phyloP scores from a whole-genome alignment of 2,329 filamentous ascomycete genomes.

The Arthrobotrys megalospora region DNA sequence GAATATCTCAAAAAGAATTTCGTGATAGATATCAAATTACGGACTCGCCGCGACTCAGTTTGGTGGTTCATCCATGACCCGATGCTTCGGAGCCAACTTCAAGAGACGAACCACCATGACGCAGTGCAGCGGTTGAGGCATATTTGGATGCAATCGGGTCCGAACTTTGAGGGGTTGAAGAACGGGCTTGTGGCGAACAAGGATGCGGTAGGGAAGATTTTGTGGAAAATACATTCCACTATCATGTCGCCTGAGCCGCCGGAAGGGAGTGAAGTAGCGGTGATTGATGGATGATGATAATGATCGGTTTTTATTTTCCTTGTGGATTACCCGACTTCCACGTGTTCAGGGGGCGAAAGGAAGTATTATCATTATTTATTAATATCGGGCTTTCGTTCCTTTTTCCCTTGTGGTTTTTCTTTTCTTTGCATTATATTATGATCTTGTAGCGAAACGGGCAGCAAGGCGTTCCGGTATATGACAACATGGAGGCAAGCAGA shows the following conservation, averaged over 20 bases:
- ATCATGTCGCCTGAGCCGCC: slow-evolving; percentile 52
- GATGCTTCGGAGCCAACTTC: slow-evolving; percentile 61
- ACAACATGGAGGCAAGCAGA: slow-evolving; percentile 57
- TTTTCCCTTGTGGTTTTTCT: slow-evolving; percentile 7
- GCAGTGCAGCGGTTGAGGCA: slow-evolving; percentile 60
- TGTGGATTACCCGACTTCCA: slow-evolving; percentile 21
- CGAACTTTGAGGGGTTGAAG: slow-evolving; percentile 64
- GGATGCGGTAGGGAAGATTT: slow-evolving; percentile 63
- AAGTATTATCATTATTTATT: not conserved
- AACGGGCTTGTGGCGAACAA: slow-evolving; percentile 65
- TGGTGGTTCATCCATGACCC: slow-evolving; percentile 71
- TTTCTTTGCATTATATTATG: slow-evolving; percentile 45
- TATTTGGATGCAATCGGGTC: slow-evolving; percentile 64
- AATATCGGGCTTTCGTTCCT: slow-evolving; percentile 2
- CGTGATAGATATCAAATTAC: slow-evolving; percentile 72
- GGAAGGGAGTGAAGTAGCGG: slow-evolving; percentile 14
- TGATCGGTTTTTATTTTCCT: slow-evolving; percentile 24
- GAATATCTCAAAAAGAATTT: slow-evolving; percentile 70
- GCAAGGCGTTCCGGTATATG: slow-evolving; percentile 59
- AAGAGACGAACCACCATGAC: slow-evolving; percentile 60
- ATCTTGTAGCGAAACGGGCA: slow-evolving; percentile 59
- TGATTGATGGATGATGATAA: slow-evolving; percentile 31
- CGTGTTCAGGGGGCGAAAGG: slow-evolving; percentile 18
- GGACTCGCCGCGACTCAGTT: slow-evolving; percentile 69
- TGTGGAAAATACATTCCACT: slow-evolving; percentile 63